Evolutionary conservation across 257 asterid species (phyloP).

Genomic region (Striga asiatica): DNA sequence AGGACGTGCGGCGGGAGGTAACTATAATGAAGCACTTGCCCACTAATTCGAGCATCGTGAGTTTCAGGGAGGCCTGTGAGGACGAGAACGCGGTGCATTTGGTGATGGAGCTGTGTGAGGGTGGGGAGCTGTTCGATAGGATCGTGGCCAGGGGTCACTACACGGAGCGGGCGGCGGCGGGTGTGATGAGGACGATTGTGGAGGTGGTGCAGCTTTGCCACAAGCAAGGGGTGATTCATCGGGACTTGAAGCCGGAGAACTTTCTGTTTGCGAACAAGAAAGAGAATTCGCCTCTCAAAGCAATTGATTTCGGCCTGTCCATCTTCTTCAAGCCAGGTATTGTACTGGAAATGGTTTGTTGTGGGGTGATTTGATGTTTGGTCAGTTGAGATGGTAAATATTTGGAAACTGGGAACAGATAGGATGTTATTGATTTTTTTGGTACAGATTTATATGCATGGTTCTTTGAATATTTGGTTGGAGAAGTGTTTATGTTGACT

Average conservation of each 20-base stretch:
- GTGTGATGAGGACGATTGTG: conserved; percentile 41
- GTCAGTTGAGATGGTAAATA: too few species aligned
- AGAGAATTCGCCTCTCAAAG: conserved; percentile 75
- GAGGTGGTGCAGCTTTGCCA: conserved; percentile 77
- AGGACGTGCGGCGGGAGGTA: conserved; percentile 60
- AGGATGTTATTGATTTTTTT: too few species aligned
- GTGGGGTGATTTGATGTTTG: neutral
- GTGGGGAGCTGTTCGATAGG: conserved; percentile 59
- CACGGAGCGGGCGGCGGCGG: conserved; percentile 63
- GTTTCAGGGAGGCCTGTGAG: conserved; percentile 45
- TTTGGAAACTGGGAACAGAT: too few species aligned
- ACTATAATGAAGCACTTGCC: conserved; percentile 64
- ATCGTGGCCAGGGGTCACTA: conserved; percentile 60
- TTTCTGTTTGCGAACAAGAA: conserved; percentile 15
- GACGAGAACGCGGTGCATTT: conserved; percentile 50
- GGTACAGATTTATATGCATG: too few species aligned
- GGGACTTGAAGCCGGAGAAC: neutral
- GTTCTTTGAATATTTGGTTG: too few species aligned
- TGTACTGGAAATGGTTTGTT: neutral
- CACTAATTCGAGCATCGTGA: conserved; percentile 41
- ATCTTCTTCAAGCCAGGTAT: conserved; percentile 78
- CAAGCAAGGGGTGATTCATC: conserved; percentile 61
- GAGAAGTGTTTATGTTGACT: too few species aligned
- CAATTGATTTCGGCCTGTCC: conserved; percentile 77
- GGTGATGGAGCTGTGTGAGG: conserved; percentile 70